A percentile compares a stretch with the other conserved stretches of the same genome.
phyloP scores from a whole-genome alignment of 441 rosid species.

The Populus hybrid region DNA sequence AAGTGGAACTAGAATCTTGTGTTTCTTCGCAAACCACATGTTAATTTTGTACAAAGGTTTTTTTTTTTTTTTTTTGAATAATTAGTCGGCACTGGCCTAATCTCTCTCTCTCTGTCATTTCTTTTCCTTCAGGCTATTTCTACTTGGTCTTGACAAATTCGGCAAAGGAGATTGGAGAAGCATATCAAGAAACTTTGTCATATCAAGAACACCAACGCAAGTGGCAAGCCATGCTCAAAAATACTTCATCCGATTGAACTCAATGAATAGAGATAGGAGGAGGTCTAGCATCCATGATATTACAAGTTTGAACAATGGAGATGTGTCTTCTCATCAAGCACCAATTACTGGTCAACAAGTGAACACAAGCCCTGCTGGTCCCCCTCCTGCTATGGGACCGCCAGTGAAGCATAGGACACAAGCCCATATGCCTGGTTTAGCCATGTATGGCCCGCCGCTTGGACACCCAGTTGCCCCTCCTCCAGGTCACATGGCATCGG shows the following conservation, averaged over 20 bases:
- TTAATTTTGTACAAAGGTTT: background rate
- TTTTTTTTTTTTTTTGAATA: too few relatives aligned
- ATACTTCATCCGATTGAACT: slow-evolving; percentile 82
- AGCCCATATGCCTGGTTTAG: slow-evolving; percentile 48
- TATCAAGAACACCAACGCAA: slow-evolving; percentile 93
- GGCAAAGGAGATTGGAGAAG: slow-evolving; percentile 99
- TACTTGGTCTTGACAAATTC: slow-evolving; percentile 87
- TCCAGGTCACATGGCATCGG: slow-evolving; percentile 59
- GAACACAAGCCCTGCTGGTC: slow-evolving; percentile 32
- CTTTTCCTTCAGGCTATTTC: slow-evolving; percentile 58
- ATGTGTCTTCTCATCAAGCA: slow-evolving; percentile 57
- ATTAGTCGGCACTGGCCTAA: too few relatives aligned
- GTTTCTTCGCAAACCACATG: background rate
- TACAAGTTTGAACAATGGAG: slow-evolving; percentile 71
- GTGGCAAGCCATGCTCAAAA: slow-evolving; percentile 98
- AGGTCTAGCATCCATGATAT: slow-evolving; percentile 97
- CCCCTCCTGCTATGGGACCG: slow-evolving; percentile 28
- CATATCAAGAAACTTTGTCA: slow-evolving; percentile 89
- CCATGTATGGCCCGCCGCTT: slow-evolving; percentile 35
- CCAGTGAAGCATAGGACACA: slow-evolving; percentile 45
- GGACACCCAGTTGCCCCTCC: slow-evolving; percentile 67
- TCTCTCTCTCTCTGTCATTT: background rate
- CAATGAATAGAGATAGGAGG: slow-evolving; percentile 88
- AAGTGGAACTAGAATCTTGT: background rate
- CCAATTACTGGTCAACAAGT: slow-evolving; percentile 84